Conservation (phyloP, 2,329 filamentous ascomycete genomes). For the Aspergillus ibericus region DNA sequence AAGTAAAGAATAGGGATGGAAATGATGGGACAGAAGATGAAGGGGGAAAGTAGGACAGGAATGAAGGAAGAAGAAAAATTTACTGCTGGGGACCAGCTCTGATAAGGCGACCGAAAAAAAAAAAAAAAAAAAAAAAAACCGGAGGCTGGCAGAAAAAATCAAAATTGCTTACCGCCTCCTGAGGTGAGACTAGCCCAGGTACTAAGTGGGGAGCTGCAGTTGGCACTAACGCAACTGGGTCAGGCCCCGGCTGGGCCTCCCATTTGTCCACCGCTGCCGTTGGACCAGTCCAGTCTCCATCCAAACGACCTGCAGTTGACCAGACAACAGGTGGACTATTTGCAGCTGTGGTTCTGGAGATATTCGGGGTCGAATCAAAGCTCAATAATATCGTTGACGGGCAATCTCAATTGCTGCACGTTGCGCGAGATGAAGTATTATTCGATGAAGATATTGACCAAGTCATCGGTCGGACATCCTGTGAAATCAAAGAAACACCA, state of each 20-base stretch:
- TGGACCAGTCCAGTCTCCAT: not conserved
- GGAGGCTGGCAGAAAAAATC: slow-evolving; percentile 31
- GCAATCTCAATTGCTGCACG: no score
- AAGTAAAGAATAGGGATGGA: slow-evolving; percentile 16
- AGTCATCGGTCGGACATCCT: no score
- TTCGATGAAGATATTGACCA: no score
- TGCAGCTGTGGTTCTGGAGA: no score
- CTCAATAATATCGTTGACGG: no score
- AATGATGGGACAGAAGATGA: slow-evolving; percentile 7
- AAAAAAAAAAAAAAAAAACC: slow-evolving; percentile 32
- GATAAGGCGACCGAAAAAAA: slow-evolving; percentile 26
- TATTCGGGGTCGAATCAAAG: no score
- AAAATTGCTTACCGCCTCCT: slow-evolving; percentile 28
- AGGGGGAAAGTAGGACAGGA: slow-evolving; percentile 12
- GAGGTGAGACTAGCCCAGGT: slow-evolving; percentile 9
- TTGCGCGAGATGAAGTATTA: no score
- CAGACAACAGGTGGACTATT: no score
- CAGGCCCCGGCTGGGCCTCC: not conserved
- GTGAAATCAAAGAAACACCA: no score
- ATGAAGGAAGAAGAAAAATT: slow-evolving; percentile 25
- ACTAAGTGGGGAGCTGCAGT: slow-evolving; percentile 7
- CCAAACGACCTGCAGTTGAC: not conserved
- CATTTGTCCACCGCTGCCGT: not conserved
- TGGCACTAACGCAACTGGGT: not conserved
- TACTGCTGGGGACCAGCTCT: slow-evolving; percentile 25